A percentile compares a stretch with the other conserved stretches of the same genome.
Evolutionary conservation across 2,329 filamentous ascomycete species (phyloP).

Genomic region (Penicillium frequentans): DNA sequence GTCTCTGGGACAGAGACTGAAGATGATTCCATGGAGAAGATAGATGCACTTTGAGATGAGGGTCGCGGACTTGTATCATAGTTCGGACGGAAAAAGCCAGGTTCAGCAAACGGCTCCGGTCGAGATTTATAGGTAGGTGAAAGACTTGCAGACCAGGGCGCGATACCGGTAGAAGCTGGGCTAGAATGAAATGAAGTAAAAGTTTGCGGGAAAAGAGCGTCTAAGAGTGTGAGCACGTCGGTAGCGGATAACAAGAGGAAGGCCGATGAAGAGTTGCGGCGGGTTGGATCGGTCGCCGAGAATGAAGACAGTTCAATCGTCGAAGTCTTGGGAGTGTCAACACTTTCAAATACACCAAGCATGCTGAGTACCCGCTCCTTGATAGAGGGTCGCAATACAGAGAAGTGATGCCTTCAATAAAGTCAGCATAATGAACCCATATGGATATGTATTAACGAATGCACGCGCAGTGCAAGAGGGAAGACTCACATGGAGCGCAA

Average conservation of each 20-base stretch:
- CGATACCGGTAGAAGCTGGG: slow-evolving; percentile 26
- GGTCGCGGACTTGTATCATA: slow-evolving; percentile 26
- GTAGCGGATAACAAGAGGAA: slow-evolving; percentile 78
- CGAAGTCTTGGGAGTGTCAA: slow-evolving; percentile 2
- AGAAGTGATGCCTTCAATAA: slow-evolving; percentile 34
- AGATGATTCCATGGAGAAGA: slow-evolving; percentile 34
- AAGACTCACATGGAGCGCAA: slow-evolving; percentile 64
- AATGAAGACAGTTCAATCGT: slow-evolving; percentile 1
- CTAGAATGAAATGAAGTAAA: slow-evolving; percentile 27
- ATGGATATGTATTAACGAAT: neutral
- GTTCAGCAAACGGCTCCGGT: slow-evolving; percentile 27
- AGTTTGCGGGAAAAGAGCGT: slow-evolving; percentile 70
- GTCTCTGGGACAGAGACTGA: slow-evolving; percentile 27
- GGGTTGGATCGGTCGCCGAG: slow-evolving; percentile 42
- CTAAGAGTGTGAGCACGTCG: slow-evolving; percentile 77
- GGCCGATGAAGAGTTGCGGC: slow-evolving; percentile 43
- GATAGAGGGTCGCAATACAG: slow-evolving; percentile 34
- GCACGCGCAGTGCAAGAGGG: neutral
- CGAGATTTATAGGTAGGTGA: slow-evolving; percentile 17
- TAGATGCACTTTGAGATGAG: slow-evolving; percentile 24
- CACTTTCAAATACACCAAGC: slow-evolving; percentile 31
- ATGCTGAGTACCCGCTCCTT: slow-evolving; percentile 40
- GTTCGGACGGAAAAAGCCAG: slow-evolving; percentile 34
- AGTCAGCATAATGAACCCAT: slow-evolving; percentile 2
- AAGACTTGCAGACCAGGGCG: slow-evolving; percentile 21